Evolutionary conservation across 805 yeast species (phyloP), one percentile per base, ranked within the genome.

Genomic region (Starmera amethionina): DNA sequence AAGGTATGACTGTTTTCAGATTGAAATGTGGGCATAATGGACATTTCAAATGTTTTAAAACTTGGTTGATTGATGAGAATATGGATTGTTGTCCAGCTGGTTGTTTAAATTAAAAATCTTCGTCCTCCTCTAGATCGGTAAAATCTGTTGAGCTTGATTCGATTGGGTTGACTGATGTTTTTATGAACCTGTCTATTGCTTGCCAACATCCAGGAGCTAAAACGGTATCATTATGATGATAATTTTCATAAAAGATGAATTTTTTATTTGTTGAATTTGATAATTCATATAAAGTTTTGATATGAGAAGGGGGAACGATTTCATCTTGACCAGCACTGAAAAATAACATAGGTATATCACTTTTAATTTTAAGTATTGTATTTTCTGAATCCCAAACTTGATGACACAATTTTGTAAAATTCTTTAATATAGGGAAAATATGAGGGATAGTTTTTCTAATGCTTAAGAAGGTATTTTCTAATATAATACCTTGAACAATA

Each of bases 261-360:
- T 60, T 58, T 57, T 87, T 88, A 13, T 60, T 55, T 1, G 58
- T 52, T 31, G 79, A 62, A 22, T 73, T 68, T 42, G 81, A 65
- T 41, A 77, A 48, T 29, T 68, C 72, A 54, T 59, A 81, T 19
- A 88, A 66, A 37, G 52, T 54, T 35, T 70, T 68, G 85, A 89
- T 84, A 54, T 90, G 97, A 1, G 49, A 46, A 0, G 96, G 95
- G 4, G 97, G 97, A 2, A 90, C 96, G 22, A 90, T 78, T 60
- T 90, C 98, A 63, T 90, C 98, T 30, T 68, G 65, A 12, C 71
- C 60, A 0, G 94, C 96, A 46, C 82, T 74, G 34, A 89, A 55
- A 49, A 89, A 75, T 33, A 89, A 64, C 29, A 81, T 67, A 1
- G 95, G 93, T 10, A 82, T 65, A 5, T 65, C 55, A 0, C 68